Conservation (phyloP, 441 rosid species). For the Pelargonium australe region DNA sequence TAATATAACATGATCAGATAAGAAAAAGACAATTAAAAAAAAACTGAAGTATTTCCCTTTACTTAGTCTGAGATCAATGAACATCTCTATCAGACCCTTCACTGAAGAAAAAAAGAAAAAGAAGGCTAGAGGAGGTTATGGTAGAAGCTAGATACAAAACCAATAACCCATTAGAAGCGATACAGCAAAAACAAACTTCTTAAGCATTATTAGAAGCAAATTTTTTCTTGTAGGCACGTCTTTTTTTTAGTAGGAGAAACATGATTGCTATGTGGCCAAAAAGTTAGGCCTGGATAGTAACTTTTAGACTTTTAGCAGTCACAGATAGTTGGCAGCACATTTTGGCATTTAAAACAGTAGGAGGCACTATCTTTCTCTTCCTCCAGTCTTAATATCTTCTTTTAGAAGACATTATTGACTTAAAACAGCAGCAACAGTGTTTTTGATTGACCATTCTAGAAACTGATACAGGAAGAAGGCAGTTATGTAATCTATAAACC, state of each 20-base stretch:
- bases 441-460: not conserved
- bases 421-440: not conserved
- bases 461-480: not conserved
- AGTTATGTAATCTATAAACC: not conserved
- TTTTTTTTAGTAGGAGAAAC: not conserved
- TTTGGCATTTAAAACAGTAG: not conserved
- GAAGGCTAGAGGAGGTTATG: not conserved
- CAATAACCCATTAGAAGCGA: constrained; percentile 1
- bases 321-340: not conserved
- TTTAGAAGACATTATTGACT: not conserved
- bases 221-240: not conserved
- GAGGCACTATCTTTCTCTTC: constrained; percentile 1
- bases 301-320: not conserved
- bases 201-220: not conserved
- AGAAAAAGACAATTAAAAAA: not conserved
- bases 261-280: not conserved
- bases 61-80: not conserved
- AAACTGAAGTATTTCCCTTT: not conserved
- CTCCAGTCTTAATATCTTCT: not conserved
- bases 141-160: not conserved
- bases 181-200: not conserved
- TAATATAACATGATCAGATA: not conserved
- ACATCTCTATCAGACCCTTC: constrained; percentile 2
- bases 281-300: not conserved
- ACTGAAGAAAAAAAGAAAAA: not conserved